Evolutionary conservation across 2,329 filamentous ascomycete genomes (phyloP), one percentile per base, ranked within the genome.

Genomic region (Monilinia aucupariae): DNA sequence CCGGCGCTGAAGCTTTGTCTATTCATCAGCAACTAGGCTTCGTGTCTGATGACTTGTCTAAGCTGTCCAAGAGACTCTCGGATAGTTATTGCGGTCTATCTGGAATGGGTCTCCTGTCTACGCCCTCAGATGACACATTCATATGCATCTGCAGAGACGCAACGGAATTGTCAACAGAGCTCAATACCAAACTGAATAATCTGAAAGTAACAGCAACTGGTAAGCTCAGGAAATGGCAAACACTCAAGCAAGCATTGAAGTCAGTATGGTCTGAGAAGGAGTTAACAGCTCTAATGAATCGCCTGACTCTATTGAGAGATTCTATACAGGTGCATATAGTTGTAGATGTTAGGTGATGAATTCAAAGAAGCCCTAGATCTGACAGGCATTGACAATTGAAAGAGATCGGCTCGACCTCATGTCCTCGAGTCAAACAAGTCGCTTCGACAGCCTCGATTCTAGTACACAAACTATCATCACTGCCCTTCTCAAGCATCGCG

Each of bases 31-130:
- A 64, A 41, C 37, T 64, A 4, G 49, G 63, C 12, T 22, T 52
- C n/a, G 59, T 62, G 17, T 41, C 39, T 3, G 62, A 39, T n/a
- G 56, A 64, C 37, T 37, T 66, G 9, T 15, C 34, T n/a, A 59
- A 27, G 17, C 13, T 51, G 22, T 49, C 47, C 13, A 30, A 52
- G 45, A 52, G 25, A 5, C 47, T 60, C 17, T 39, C 58, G 45
- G 25, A 52, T n/a, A 43, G 47, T 41, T 49, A 39, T 20, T n/a
- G 25, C 4, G 58, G 3, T 10, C 15, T 39, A 12, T 30, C 32
- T 27, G 37, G 13, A 17, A 22, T 2, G 22, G 22, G 6, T 1
- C 8, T 60, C 30, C 7, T n/a, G 10, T n/a, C 48, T 52, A 43
- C 25, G 15, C 37, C 39, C 6, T n/a, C 50, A 22, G 49, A 61